Evolutionary conservation across 2,329 filamentous ascomycete genomes (phyloP).

Genomic region (Hymenotorrendiella dingleyae): DNA sequence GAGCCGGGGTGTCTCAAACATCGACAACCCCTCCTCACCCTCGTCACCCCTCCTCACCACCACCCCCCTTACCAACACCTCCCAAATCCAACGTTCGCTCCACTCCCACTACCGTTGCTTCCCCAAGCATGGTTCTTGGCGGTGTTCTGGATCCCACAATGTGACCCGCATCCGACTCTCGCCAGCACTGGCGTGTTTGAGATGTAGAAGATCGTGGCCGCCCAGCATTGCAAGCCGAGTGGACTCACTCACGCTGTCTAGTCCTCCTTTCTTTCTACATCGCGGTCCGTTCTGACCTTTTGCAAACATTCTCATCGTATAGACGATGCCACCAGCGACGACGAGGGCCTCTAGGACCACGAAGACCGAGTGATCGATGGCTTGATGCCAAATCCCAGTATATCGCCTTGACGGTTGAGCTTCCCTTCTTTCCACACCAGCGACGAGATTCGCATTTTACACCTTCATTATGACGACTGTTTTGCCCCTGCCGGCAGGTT

Average conservation of each 20-base stretch:
- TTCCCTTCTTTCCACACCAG: slow-evolving; percentile 20
- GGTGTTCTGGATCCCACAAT: background rate
- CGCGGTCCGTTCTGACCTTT: slow-evolving; percentile 9
- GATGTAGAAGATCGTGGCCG: background rate
- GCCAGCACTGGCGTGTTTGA: slow-evolving; percentile 17
- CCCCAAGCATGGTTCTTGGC: background rate
- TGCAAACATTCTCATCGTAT: slow-evolving; percentile 10
- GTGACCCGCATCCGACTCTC: slow-evolving; percentile 16
- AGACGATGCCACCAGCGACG: slow-evolving; percentile 16
- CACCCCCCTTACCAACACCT: background rate
- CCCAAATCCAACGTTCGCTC: background rate
- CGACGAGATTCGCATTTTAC: slow-evolving; percentile 23
- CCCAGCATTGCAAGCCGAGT: no score
- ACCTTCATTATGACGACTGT: slow-evolving; percentile 36
- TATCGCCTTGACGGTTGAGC: slow-evolving; percentile 24
- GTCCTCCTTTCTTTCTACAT: background rate
- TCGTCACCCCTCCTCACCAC: no score
- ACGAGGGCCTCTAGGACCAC: slow-evolving; percentile 5
- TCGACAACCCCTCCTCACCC: no score
- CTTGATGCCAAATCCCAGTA: slow-evolving; percentile 19
- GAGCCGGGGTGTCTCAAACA: no score
- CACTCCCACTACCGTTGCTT: background rate
- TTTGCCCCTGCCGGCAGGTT: slow-evolving; percentile 37
- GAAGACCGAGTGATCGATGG: slow-evolving; percentile 17
- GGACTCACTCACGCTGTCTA: background rate